Evolutionary conservation across 1,139 yeast genomes (phyloP), one percentile per base, ranked within the genome.

Genomic region (Tardiomyces blankii): DNA sequence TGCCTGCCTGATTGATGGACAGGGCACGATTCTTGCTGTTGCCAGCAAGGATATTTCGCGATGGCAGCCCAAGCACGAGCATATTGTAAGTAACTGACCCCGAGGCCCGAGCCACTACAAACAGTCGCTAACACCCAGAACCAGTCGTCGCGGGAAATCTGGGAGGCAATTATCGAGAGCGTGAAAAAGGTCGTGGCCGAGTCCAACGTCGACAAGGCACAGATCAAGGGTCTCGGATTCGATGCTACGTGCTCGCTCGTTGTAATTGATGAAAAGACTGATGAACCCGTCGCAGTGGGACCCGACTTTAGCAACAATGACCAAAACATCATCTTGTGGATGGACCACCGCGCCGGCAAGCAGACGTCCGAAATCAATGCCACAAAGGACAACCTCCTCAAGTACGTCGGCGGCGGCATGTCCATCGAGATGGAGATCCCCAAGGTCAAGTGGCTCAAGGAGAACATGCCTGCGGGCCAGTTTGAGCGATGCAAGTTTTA

Each of bases 361-460:
- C 96, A 89, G 63, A 88, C 96, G 18, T 69, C 77, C 51, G 74
- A 70, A 46, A 88, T 91, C 64, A 89, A 89, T 64, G 78, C 82
- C 42, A 82, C 95, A 1, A 75, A 75, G 39, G 94, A 87, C 62
- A 78, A 77, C 57, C 76, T 85, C 51, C 74, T 91, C 58, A 82
- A 85, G 63, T 91, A 87, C 61, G 98, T 91, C 13, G 98, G 98
- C 45, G 98, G 98, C 18, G 84, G 82, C 58, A 89, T 91, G 96
- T 87, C 96, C 43, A 82, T 91, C 59, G 98, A 91, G 66, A 89
- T 89, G 97, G 97, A 91, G 62, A 74, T 91, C 55, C 98, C 98
- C 51, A 91, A 91, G 67, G 89, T 88, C 67, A 84, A 86, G 66
- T 91, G 98, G 98, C 74, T 91, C 60, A 89, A 91, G 65, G 84